These are phyloP conservation scores for Wickerhamiella vanderwaltii DNA, from an alignment of 805 yeast species.

Conservation along the genomic window DNA sequence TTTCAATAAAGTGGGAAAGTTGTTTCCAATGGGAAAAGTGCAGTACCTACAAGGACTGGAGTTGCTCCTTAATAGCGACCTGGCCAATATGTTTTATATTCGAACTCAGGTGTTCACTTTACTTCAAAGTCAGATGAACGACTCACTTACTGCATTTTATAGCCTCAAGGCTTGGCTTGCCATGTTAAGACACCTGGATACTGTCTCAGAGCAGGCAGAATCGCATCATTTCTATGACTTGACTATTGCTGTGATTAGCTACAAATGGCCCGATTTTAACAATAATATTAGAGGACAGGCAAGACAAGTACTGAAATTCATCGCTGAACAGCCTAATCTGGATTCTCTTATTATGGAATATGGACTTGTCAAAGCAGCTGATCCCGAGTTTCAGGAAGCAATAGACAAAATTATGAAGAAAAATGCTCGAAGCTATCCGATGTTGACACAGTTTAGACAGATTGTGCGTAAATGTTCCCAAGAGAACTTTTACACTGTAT, in stretches of 20 bases:
- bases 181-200: slow-evolving; percentile 42
- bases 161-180: slow-evolving; percentile 59
- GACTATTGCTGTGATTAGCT: slow-evolving; percentile 58
- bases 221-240: slow-evolving; percentile 62
- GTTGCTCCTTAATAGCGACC: slow-evolving; percentile 45
- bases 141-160: slow-evolving; percentile 43
- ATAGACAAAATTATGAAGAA: not conserved
- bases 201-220: slow-evolving; percentile 28
- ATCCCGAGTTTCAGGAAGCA: not conserved
- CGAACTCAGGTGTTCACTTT: slow-evolving; percentile 80
- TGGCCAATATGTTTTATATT: slow-evolving; percentile 48
- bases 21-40: slow-evolving; percentile 59
- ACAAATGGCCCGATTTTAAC: slow-evolving; percentile 44
- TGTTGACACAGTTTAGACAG: slow-evolving; percentile 19
- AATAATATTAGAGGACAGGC: not conserved
- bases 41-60: slow-evolving; percentile 64
- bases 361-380: not conserved
- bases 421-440: not conserved
- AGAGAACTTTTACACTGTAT: slow-evolving; percentile 58
- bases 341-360: not conserved
- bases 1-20: slow-evolving; percentile 49
- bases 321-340: not conserved
- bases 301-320: not conserved
- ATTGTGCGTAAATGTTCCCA: slow-evolving; percentile 45
- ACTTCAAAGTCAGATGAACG: slow-evolving; percentile 65